Base-by-base conservation (phyloP, 345 rosid genomes). In the Brassica rapa region DNA sequence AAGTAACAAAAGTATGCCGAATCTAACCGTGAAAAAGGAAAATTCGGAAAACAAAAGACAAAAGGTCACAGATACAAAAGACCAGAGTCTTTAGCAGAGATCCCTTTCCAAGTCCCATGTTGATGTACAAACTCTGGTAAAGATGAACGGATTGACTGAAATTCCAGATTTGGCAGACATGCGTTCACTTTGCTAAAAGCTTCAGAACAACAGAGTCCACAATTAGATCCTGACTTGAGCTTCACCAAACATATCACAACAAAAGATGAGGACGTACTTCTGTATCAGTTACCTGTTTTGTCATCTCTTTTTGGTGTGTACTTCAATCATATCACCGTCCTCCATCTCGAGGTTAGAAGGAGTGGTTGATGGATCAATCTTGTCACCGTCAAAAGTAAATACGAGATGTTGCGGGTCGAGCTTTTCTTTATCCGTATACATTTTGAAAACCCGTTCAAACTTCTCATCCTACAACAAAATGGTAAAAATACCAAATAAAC, bases 301-400 rank as follows among this genome's bases (percentile, higher is more conserved):
- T 91, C 87, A 90, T 55, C 84, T 80, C 61, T 85, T 84, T 85
- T 83, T 91, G 33, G 60, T 64, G 79, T 85, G 85, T 66, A 91
- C 98, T 87, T 91, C 96, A 72, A 94, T 86, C 60, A 92, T 89
- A 84, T 94, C 98, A 33, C 86, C 81, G n/a, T 94, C 96, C 72
- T 94, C 98, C 97, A 94, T 89, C 12, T 82, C 98, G 46, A 94
- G 95, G 77, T 85, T 72, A 64, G 73, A 77, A 39, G 98, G 98
- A 21, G 97, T 93, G 19, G 86, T 86, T 2, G 86, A 51, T 24
- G 90, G 89, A 84, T 78, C 78, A 39, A 94, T 78, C 85, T 86
- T 89, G 61, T 90, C 94, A 66, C 98, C 98, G 60, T 94, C 98
- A 73, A 94, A 92, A 12, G 77, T 75, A 83, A 93, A 94, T 27